A percentile compares a stretch with the other conserved stretches of the same genome.
Evolutionary conservation across 202 grass and related monocot species (phyloP).

Genomic region (Dendrocalamus latiflorus): DNA sequence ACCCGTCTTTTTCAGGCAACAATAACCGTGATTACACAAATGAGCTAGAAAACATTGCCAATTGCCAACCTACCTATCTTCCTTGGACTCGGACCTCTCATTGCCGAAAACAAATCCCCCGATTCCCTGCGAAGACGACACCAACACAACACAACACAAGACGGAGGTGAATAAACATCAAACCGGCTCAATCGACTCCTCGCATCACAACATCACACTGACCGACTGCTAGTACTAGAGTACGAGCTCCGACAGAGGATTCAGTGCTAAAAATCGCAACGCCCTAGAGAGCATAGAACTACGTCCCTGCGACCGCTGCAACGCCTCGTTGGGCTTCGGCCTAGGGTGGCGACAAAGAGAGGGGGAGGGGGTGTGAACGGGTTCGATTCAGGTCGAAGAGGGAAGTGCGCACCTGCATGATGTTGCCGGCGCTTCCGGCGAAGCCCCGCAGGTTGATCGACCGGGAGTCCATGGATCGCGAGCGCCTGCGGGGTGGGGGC

Average conservation of each 20-base stretch:
- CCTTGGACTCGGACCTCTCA: constrained; percentile 67
- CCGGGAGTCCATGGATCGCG: constrained; percentile 74
- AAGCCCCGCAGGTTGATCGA: constrained; percentile 87
- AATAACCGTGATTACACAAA: not conserved
- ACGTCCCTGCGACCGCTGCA: not conserved
- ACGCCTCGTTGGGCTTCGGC: not conserved
- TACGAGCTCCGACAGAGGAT: not conserved
- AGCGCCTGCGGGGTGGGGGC: not conserved
- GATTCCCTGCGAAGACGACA: constrained; percentile 49
- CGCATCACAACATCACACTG: not conserved
- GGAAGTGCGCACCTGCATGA: constrained; percentile 69
- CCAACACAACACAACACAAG: not conserved
- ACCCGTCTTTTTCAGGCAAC: not conserved
- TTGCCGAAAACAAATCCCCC: constrained; percentile 95
- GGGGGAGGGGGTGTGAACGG: not conserved
- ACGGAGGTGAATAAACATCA: not conserved
- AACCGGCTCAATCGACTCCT: not conserved
- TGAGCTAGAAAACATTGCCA: not conserved
- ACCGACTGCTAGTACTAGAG: not conserved
- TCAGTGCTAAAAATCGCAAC: not conserved
- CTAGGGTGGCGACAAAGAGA: not conserved
- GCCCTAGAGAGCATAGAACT: not conserved
- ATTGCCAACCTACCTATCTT: constrained; percentile 63
- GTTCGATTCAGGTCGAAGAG: not conserved
- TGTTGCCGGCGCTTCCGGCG: constrained; percentile 88